Evolutionary conservation across 257 asterid genomes (phyloP).

Genomic region (Solanum chiquidenum): DNA sequence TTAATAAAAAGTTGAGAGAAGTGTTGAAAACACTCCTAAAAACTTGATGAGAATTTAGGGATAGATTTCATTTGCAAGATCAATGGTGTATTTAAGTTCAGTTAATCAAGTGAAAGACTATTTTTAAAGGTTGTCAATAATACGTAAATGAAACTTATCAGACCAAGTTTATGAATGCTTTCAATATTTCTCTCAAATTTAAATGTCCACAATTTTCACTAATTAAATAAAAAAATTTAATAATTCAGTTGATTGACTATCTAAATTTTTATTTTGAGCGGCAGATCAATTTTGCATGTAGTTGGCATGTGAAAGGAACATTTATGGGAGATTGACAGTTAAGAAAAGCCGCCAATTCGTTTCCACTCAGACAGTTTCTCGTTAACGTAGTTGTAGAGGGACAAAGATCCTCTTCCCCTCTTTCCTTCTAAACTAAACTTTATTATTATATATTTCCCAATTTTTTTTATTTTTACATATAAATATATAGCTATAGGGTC

Average conservation of each 20-base stretch:
- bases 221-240: too few species aligned
- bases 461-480: background rate
- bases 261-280: too few species aligned
- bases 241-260: too few species aligned
- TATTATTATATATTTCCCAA: background rate
- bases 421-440: background rate
- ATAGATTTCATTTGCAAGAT: background rate
- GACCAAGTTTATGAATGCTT: too few species aligned
- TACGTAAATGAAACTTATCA: background rate
- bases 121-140: too few species aligned
- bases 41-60: background rate
- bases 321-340: constrained; percentile 6
- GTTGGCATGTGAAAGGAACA: constrained; percentile 26
- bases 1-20: too few species aligned
- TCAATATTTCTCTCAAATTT: background rate
- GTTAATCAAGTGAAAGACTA: background rate
- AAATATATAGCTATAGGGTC: background rate
- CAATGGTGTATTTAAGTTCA: too few species aligned
- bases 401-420: background rate
- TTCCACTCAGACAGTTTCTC: background rate
- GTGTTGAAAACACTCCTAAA: too few species aligned
- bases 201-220: background rate
- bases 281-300: too few species aligned
- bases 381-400: constrained; percentile 4
- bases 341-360: constrained; percentile 33